phyloP scores from a whole-genome alignment of 805 yeast genomes.

The Citeromyces matritensis region DNA sequence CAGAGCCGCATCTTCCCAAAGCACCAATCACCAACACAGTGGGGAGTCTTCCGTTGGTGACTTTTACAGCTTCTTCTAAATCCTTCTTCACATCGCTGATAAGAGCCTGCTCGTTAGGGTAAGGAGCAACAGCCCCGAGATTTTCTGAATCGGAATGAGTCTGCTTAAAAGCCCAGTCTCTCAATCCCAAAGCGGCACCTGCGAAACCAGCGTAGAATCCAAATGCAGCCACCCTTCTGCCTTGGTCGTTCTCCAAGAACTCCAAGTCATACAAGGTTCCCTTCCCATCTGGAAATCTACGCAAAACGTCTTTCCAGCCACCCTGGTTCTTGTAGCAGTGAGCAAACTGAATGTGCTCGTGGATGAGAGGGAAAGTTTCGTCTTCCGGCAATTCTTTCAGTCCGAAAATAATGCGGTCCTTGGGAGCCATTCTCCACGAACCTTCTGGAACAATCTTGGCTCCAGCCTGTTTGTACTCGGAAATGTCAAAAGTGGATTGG shows the following conservation, averaged over 20 bases:
- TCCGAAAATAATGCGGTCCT: conserved; percentile 80
- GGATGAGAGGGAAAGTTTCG: conserved; percentile 78
- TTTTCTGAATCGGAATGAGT: conserved; percentile 50
- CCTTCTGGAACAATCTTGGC: conserved; percentile 84
- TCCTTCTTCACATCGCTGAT: conserved; percentile 55
- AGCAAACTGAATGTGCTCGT: conserved; percentile 96
- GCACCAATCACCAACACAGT: conserved; percentile 89
- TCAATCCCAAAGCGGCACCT: conserved; percentile 93
- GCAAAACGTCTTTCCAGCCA: conserved; percentile 89
- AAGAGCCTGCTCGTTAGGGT: conserved; percentile 63
- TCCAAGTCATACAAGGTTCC: conserved; percentile 90
- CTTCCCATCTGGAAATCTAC: conserved; percentile 81
- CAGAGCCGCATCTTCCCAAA: conserved; percentile 96
- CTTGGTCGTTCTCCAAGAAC: conserved; percentile 84
- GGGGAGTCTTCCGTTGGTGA: conserved; percentile 55
- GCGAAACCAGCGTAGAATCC: conserved; percentile 99
- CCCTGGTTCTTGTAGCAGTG: conserved; percentile 97
- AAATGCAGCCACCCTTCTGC: conserved; percentile 98
- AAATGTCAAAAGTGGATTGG: conserved; percentile 64
- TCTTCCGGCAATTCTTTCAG: conserved; percentile 91
- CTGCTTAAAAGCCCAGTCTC: conserved; percentile 91
- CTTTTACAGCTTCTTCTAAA: conserved; percentile 37
- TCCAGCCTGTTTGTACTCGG: conserved; percentile 71
- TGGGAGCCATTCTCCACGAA: conserved; percentile 87
- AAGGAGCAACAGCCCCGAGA: conserved; percentile 71